A percentile compares a stretch with the other conserved stretches of the same genome.
Conservation (phyloP, 306 rosid species). For the Cucurbita moschata region DNA sequence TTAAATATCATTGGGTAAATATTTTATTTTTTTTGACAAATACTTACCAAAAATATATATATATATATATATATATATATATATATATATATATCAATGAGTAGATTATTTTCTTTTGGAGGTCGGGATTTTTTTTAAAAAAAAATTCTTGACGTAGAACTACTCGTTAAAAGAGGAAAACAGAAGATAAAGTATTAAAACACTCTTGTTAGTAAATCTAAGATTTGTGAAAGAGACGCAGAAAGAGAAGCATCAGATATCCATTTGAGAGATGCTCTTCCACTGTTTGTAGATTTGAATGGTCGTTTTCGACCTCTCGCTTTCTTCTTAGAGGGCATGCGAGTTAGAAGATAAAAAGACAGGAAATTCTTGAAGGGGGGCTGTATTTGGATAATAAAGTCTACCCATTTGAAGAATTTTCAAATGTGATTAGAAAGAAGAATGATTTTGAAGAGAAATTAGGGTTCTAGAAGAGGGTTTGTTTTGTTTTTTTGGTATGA, state of each 20-base stretch:
- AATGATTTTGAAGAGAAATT: neutral
- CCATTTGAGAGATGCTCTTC: neutral
- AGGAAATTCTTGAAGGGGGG: neutral
- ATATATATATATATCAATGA: no score
- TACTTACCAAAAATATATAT: no score
- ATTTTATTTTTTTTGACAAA: no score
- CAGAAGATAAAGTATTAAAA: neutral
- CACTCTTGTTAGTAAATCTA: neutral
- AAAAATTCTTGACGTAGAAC: no score
- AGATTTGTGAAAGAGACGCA: neutral
- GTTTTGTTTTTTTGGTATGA: neutral
- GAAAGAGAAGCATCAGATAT: neutral
- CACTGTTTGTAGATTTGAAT: neutral
- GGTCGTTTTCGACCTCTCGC: neutral
- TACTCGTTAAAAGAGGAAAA: no score
- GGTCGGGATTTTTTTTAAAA: no score
- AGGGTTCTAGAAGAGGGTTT: neutral
- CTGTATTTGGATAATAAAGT: neutral
- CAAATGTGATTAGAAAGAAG: neutral
- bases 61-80: no score
- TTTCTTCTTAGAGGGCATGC: neutral
- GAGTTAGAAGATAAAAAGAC: neutral
- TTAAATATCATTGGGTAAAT: no score
- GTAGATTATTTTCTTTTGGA: no score
- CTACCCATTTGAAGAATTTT: neutral